These are phyloP conservation scores for Tolypocladium tundrense DNA, from an alignment of 2,329 filamentous ascomycete species.

Conservation along the genomic window DNA sequence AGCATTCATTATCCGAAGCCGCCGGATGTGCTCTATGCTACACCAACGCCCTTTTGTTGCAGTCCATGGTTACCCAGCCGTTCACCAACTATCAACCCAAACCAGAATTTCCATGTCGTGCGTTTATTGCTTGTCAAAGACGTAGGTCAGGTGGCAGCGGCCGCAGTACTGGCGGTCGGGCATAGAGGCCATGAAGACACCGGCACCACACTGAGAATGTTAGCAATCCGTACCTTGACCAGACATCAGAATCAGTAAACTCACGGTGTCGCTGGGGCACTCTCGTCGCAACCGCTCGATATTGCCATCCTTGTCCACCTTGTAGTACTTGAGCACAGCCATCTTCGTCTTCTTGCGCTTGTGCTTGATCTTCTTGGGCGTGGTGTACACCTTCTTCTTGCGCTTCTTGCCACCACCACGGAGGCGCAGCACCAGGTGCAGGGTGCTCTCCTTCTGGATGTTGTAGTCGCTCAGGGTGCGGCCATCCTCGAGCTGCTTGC, in stretches of 20 bases:
- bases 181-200: conserved; percentile 99
- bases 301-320: conserved; percentile 99
- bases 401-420: conserved; percentile 99
- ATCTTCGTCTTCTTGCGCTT: conserved; percentile 99
- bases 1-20: conserved; percentile 29
- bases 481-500: conserved; percentile 99
- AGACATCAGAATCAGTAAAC: conserved; percentile 21
- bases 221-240: background rate
- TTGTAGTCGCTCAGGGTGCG: conserved; percentile 99
- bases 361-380: conserved; percentile 99
- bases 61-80: conserved; percentile 19
- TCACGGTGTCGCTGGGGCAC: conserved; percentile 83
- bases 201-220: conserved; percentile 73
- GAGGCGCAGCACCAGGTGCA: conserved; percentile 94
- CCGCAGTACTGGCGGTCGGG: conserved; percentile 98
- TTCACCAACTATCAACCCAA: conserved; percentile 18
- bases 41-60: conserved; percentile 29
- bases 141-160: conserved; percentile 63
- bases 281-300: conserved; percentile 98
- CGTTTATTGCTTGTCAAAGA: conserved; percentile 57
- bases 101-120: conserved; percentile 15
- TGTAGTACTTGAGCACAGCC: conserved; percentile 99
- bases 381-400: conserved; percentile 99
- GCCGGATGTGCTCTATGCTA: conserved; percentile 31
- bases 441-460: conserved; percentile 99